Evolutionary conservation across 2,329 filamentous ascomycete species (phyloP), one percentile per base, ranked within the genome.

Genomic region (Sclerotinia minor): DNA sequence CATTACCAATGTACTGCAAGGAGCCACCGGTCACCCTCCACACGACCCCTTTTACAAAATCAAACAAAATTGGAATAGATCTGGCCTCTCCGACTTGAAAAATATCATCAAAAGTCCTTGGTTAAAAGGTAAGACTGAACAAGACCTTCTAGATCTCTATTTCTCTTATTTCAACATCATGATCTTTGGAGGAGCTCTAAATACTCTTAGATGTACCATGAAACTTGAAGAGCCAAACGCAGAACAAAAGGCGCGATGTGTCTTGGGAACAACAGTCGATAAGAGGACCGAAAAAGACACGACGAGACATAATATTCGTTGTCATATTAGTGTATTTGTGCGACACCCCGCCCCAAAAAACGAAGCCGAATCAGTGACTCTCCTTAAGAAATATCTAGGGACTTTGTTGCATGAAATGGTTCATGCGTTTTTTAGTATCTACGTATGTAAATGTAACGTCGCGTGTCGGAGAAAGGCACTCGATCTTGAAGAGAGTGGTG

Each of bases 341-440:
- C 38, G 65, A 15, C 19, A 38, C 1, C 65, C 55, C 2, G 15
- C 47, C 26, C 65, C 55, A 0, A 26, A 45, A 15, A 63, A 38
- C 15, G 24, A 44, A 15, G 21, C 50, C 24, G 45, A 67, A 8
- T 38, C 41, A 24, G 38, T 54, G 24, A 13, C 45, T 1, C 58
- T 61, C 5, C 50, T 67, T 15, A 32, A 26, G 41, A 60, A 61
- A 45, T 67, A 67, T 38, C 17, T 67, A 13, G 65, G 65, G 2
- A 67, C 65, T 19, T 45, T 67, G 57, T 44, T 67, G 57, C 65
- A 67, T 35, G 65, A 67, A 35, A 67, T 67, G 65, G 19, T 67
- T 5, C 65, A 67, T 45, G 65, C 65, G 1, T 67, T 67, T 35
- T 67, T 67, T n/a, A 63, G 65, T 21, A 61, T 67, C n/a, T 67